phyloP scores from a whole-genome alignment of 2,329 filamentous ascomycete genomes.

The Lachnellula suecica region DNA sequence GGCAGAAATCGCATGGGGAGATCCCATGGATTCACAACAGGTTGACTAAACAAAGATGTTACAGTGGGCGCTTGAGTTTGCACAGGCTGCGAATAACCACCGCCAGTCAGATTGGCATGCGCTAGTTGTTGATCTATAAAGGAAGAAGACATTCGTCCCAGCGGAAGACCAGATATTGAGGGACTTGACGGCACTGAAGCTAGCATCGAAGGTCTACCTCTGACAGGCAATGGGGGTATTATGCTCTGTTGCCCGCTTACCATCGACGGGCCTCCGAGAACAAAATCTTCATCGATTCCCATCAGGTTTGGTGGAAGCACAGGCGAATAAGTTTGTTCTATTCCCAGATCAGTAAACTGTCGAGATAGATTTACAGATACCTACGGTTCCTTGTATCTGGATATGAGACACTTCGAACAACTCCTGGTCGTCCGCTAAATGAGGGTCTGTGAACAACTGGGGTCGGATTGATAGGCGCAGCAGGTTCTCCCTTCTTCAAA shows the following conservation, averaged over 20 bases:
- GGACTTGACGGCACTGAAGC: background rate
- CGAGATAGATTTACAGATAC: background rate
- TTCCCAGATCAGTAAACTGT: background rate
- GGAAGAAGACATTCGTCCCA: background rate
- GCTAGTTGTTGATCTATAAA: background rate
- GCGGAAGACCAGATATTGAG: background rate
- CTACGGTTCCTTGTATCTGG: no score
- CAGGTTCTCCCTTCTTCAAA: background rate
- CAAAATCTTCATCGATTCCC: no score
- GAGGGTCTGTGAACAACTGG: background rate
- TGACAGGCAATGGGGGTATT: background rate
- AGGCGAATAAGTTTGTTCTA: background rate
- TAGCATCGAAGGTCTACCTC: background rate
- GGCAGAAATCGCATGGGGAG: conserved; percentile 33
- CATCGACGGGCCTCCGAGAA: background rate
- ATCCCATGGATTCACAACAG: conserved; percentile 31
- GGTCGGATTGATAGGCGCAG: background rate
- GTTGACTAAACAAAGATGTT: conserved; percentile 23
- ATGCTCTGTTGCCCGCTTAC: background rate
- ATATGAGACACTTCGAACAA: no score
- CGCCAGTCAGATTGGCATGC: background rate
- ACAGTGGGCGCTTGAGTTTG: background rate
- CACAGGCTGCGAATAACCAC: background rate
- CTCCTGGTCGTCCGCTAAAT: no score
- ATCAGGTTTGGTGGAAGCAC: background rate